phyloP scores from a whole-genome alignment of 2,329 filamentous ascomycete genomes.

The Coniochaeta ligniaria region DNA sequence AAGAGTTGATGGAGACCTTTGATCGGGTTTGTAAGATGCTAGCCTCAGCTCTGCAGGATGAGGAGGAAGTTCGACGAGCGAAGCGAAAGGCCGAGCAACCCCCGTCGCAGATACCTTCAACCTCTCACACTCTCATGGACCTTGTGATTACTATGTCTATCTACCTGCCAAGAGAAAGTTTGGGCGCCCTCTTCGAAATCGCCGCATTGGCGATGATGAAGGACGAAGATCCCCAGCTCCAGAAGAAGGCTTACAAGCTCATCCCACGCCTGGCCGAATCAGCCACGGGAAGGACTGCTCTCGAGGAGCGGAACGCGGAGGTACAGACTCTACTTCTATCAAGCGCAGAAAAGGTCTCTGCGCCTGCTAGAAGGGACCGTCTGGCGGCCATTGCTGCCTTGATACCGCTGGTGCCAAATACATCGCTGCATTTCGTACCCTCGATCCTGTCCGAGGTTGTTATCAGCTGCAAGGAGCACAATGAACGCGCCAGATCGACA shows the following conservation, averaged over 20 bases:
- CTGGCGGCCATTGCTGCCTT: slow-evolving; percentile 76
- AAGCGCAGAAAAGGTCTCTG: slow-evolving; percentile 77
- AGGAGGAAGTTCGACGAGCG: slow-evolving; percentile 25
- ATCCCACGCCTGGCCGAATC: slow-evolving; percentile 86
- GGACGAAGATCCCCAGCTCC: slow-evolving; percentile 79
- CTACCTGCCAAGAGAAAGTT: slow-evolving; percentile 84
- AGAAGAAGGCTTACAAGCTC: slow-evolving; percentile 99
- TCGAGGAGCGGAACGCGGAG: slow-evolving; percentile 68
- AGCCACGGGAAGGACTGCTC: slow-evolving; percentile 65
- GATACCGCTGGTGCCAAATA: slow-evolving; percentile 68
- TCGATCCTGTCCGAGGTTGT: slow-evolving; percentile 89
- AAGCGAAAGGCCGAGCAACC: slow-evolving; percentile 42
- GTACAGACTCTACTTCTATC: slow-evolving; percentile 75
- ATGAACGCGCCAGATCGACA: slow-evolving; percentile 83
- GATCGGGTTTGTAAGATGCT: slow-evolving; percentile 80
- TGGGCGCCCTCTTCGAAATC: slow-evolving; percentile 77
- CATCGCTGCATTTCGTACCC: slow-evolving; percentile 87
- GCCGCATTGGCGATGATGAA: slow-evolving; percentile 76
- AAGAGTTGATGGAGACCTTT: slow-evolving; percentile 83
- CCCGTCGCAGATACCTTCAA: slow-evolving; percentile 75
- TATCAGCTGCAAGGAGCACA: slow-evolving; percentile 94
- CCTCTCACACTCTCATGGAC: slow-evolving; percentile 92
- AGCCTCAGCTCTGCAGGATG: slow-evolving; percentile 57
- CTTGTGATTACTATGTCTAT: slow-evolving; percentile 93
- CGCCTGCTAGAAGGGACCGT: slow-evolving; percentile 79